Base-by-base conservation (phyloP, 495 filamentous ascomycete genomes). In the Friedmanniomyces simplex region DNA sequence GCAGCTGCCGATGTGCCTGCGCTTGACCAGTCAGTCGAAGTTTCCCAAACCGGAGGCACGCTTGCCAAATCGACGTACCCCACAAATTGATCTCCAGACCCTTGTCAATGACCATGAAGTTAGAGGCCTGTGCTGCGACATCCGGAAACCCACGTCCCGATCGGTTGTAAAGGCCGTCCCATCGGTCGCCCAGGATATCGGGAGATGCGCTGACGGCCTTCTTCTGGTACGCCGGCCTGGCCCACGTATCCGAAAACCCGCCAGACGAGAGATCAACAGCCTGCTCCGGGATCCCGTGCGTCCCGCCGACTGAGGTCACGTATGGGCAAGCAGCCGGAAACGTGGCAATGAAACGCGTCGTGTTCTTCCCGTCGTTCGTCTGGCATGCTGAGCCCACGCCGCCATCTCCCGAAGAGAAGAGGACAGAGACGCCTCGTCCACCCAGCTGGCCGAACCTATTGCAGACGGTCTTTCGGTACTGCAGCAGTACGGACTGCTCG, bases 271-370 rank as follows among this genome's bases (percentile, higher is more conserved):
- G 39, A 22, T 8, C 50, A 21, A 26, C 32, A 21, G 28, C 50
- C 39, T 51, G 20, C 49, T 14, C 16, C 7, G 12, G 18, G 58
- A 71, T 71, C 30, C 52, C 76, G 65, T 80, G 78, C 57, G 73
- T 82, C 6, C 71, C 85, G 1, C 86, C 83, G 25, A 88, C 85
- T 0, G 83, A 68, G 1, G 86, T 89, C 3, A 89, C 79, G 65
- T 80, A 90, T 0, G 86, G 86, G 65, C 86, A 90, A 25, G 77
- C 67, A 6, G 80, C 84, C 0, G 86, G 86, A 74, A 89, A 89
- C 21, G 76, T 79, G 11, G 85, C 78, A 1, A 81, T 75, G 74
- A 88, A 88, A 43, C 77, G 76, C 0, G 80, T 82, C 0, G 74
- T 72, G 69, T 88, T 87, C 54, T 74, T 79, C 59, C 82, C 84